Base-by-base conservation (phyloP, 73 alveolate genomes). In the Stentor roeselii region DNA sequence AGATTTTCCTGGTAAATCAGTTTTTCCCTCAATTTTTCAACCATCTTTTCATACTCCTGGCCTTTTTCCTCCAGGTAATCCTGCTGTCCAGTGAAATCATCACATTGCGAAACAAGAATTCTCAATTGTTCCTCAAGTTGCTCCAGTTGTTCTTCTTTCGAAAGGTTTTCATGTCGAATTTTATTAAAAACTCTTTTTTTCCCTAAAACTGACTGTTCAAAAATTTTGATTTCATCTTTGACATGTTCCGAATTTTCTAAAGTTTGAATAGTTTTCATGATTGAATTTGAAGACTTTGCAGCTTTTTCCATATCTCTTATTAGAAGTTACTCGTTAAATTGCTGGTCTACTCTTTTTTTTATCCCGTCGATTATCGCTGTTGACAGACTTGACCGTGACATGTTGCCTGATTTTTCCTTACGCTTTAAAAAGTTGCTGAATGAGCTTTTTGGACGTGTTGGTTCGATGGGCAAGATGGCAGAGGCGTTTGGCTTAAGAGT, bases 1-100 rank as follows among this genome's bases (percentile, higher is more conserved):
- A 67, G 42, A 40, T 14, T 67, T 67, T 67, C 80, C 34, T 67
- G 80, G 80, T 67, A n/a, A 30, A 27, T 14, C 1, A 67, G 37
- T n/a, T 67, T 27, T 11, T 30, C 37, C 11, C 34, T 67, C 41
- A 67, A 2, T 21, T 32, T 32, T 67, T 67, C 27, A 15, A 30
- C 21, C 41, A 67, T n/a, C 21, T n/a, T 32, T 67, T 67, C 34
- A 40, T 67, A 32, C 41, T 67, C 80, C 42, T 30, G n/a, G 80
- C 27, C 41, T 0, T 32, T 21, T 15, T n/a, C 21, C 2, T 67
- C 41, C 34, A 67, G 2, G 1, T 21, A 32, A 40, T 67, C 34
- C 34, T 67, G 41, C 41, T 67, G n/a, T 1, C 37, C 80, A 2
- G 0, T 30, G 41, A 21, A 21, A 2, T 67, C 41, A 34, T 21